phyloP scores from a whole-genome alignment of 768 basidiomycete species.

The Cystofilobasidium ferigula region DNA sequence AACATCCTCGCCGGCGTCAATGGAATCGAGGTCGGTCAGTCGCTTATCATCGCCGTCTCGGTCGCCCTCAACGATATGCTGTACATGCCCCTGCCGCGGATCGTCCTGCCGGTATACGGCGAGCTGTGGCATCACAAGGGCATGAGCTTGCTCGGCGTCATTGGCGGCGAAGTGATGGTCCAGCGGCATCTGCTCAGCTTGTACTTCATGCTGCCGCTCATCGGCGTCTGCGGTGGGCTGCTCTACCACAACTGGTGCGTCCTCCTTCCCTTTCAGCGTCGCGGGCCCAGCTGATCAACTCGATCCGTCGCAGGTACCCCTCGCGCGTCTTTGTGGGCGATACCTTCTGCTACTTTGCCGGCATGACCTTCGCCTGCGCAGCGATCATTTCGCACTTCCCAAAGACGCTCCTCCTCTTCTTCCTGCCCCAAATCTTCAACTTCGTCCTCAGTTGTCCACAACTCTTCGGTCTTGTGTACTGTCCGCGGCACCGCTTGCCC shows the following conservation, averaged over 20 bases:
- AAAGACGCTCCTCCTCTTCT: conserved; percentile 91
- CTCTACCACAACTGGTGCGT: conserved; percentile 91
- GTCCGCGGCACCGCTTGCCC: conserved; percentile 88
- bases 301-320: conserved; percentile 61
- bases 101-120: conserved; percentile 57
- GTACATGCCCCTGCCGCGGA: conserved; percentile 65
- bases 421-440: conserved; percentile 96
- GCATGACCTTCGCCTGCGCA: conserved; percentile 97
- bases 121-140: conserved; percentile 23
- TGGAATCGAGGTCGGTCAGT: conserved; percentile 88
- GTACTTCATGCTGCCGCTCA: conserved; percentile 92
- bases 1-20: conserved; percentile 98
- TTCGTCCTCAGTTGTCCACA: conserved; percentile 90
- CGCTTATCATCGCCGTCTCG: conserved; percentile 79
- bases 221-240: conserved; percentile 80
- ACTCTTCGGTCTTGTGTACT: conserved; percentile 82
- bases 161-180: conserved; percentile 62
- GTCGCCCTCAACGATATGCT: conserved; percentile 84
- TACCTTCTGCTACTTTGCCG: conserved; percentile 91
- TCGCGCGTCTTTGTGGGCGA: conserved; percentile 91
- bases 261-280: neutral
- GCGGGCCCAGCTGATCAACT: neutral
- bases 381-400: conserved; percentile 96
- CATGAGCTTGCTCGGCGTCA: conserved; percentile 55
- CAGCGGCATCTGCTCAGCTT: conserved; percentile 89